phyloP scores from a whole-genome alignment of 2,329 filamentous ascomycete species.

The Sporothrix luriei region DNA sequence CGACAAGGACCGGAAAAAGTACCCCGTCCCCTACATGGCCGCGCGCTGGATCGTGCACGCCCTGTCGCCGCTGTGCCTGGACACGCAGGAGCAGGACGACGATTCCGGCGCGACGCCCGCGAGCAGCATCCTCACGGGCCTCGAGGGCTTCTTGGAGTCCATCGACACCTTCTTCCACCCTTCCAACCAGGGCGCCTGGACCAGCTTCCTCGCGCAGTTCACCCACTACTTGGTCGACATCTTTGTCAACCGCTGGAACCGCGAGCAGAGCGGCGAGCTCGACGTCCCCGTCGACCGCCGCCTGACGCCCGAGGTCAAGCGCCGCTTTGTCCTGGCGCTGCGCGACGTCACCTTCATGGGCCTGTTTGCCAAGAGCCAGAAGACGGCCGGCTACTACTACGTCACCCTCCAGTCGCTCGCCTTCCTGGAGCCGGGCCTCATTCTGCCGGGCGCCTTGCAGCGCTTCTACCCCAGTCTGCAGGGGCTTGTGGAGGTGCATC shows the following conservation, averaged over 20 bases:
- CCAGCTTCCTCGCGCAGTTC: conserved; percentile 83
- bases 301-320: conserved; percentile 79
- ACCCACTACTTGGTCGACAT: conserved; percentile 92
- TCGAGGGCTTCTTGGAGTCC: conserved; percentile 90
- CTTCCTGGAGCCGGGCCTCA: conserved; percentile 86
- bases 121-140: conserved; percentile 77
- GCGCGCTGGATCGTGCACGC: conserved; percentile 93
- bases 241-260: conserved; percentile 97
- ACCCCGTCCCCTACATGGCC: conserved; percentile 88
- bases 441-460: conserved; percentile 89
- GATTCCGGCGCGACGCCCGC: conserved; percentile 42
- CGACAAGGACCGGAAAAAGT: conserved; percentile 90
- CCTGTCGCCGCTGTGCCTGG: conserved; percentile 78
- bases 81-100: conserved; percentile 46
- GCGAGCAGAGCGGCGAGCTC: conserved; percentile 89
- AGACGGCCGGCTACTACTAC: conserved; percentile 88
- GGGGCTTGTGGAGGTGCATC: conserved; percentile 93
- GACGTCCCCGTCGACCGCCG: conserved; percentile 78
- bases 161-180: conserved; percentile 99
- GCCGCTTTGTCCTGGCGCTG: conserved; percentile 83
- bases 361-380: conserved; percentile 92
- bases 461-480: conserved; percentile 97
- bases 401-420: conserved; percentile 86
- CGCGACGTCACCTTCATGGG: conserved; percentile 97
- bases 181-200: conserved; percentile 92